Conservation (phyloP, 2,329 filamentous ascomycete species). For the Alternaria postmessia region DNA sequence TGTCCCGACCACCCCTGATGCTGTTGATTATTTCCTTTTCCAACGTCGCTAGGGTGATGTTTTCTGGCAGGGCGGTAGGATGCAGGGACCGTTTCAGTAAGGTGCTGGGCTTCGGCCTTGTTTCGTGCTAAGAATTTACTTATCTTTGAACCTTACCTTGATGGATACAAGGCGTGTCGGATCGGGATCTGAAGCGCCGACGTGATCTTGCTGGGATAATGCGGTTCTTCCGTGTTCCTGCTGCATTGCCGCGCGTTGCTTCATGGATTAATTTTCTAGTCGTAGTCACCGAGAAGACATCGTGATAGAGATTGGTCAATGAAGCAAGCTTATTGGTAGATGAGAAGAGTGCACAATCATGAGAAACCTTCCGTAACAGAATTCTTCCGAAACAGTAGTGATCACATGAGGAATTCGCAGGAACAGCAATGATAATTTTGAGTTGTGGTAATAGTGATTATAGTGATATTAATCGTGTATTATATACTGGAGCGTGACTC, state of each 20-base stretch:
- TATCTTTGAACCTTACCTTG: background rate
- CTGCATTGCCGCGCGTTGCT: background rate
- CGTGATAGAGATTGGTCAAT: background rate
- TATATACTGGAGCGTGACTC: background rate
- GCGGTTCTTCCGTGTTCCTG: background rate
- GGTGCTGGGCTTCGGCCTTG: background rate
- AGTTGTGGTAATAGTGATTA: background rate
- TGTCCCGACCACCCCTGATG: slow-evolving; percentile 1
- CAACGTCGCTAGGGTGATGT: background rate
- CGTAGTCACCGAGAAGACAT: background rate
- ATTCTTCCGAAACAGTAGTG: background rate
- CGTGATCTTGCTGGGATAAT: background rate
- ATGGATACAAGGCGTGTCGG: background rate
- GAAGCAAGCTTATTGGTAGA: background rate
- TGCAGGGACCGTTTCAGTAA: slow-evolving; percentile 1
- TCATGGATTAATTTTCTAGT: background rate
- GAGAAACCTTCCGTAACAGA: background rate
- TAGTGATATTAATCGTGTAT: background rate
- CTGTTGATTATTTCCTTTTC: slow-evolving; percentile 6
- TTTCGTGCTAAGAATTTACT: background rate
- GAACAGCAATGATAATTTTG: background rate
- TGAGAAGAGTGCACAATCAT: background rate
- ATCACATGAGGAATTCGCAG: background rate
- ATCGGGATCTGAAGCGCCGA: background rate
- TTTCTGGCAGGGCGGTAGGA: background rate